Base-by-base conservation (phyloP, 768 basidiomycete species). In the Calocera cornea region DNA sequence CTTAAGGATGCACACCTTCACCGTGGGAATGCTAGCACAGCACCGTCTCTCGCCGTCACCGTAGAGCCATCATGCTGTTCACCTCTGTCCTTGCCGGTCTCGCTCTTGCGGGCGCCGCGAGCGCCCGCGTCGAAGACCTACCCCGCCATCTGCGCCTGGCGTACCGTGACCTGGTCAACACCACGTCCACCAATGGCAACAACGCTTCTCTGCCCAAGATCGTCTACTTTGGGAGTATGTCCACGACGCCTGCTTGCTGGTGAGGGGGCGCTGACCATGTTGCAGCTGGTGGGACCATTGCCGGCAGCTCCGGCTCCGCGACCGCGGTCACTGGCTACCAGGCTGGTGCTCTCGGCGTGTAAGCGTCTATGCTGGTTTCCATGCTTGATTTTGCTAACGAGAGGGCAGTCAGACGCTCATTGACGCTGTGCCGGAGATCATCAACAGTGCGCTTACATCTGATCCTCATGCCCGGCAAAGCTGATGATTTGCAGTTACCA, bases 401-500 rank as follows among this genome's bases (percentile, higher is more conserved):
- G 17, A 66, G 24, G 65, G 66, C 5, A 40, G 68, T 10, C 66
- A 50, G 8, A 67, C 68, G 0, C 68, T 70, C 38, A 44, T 70
- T 11, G 49, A 70, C 31, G 70, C 70, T 3, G 70, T 71, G 2
- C 70, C 70, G 31, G 63, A 69, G 40, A 41, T 71, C 1, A 22
- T 69, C 33, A 68, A 69, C 60, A n/a, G 44, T 47, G 24, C 24
- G 44, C 44, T 19, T 47, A 5, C 19, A 3, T 69, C 0, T 31
- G 38, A 27, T 5, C 29, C 31, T 10, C 19, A 66, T 38, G 41
- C 38, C 40, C 34, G 22, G 2, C 41, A 38, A 14, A 16, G 19
- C 22, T n/a, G n/a, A n/a, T n/a, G n/a, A 47, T 66, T 12, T 44
- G 14, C 65, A 71, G 64, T 69, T n/a, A 34, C 64, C 44, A 72